Evolutionary conservation across 148 eudicot genomes (phyloP).

Genomic region (Chenopodium berlandieri): DNA sequence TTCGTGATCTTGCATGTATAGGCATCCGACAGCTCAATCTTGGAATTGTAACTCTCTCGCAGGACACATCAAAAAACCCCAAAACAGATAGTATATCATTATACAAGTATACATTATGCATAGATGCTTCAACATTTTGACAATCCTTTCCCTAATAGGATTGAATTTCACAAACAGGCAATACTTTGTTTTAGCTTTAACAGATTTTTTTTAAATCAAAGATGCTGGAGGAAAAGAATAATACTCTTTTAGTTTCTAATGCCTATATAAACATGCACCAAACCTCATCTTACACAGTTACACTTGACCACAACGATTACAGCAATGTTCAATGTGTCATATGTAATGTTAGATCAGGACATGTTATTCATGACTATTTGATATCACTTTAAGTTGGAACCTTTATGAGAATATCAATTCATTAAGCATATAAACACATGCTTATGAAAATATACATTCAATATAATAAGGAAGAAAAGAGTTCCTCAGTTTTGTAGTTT

Average conservation of each 20-base stretch:
- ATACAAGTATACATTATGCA: no score
- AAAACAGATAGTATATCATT: no score
- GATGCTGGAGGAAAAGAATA: not conserved
- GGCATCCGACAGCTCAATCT: no score
- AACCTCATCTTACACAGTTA: not conserved
- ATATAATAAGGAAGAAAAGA: not conserved
- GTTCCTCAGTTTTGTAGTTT: not conserved
- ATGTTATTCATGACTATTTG: not conserved
- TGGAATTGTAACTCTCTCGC: no score
- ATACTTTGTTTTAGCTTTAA: not conserved
- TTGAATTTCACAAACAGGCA: not conserved
- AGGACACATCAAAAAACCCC: no score
- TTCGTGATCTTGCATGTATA: no score
- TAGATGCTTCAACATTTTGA: no score
- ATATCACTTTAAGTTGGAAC: not conserved
- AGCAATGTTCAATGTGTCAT: not conserved
- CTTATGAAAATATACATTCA: not conserved
- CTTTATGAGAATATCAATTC: not conserved
- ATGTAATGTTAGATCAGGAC: not conserved
- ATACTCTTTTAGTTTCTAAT: not conserved
- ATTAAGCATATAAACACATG: not conserved
- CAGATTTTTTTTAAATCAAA: not conserved
- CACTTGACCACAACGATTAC: not conserved
- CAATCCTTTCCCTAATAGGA: no score
- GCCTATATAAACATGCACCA: not conserved